A percentile compares a stretch with the other conserved stretches of the same genome.
Conservation (phyloP, 1,284 basidiomycete genomes). For the Fomitopsis betulina region DNA sequence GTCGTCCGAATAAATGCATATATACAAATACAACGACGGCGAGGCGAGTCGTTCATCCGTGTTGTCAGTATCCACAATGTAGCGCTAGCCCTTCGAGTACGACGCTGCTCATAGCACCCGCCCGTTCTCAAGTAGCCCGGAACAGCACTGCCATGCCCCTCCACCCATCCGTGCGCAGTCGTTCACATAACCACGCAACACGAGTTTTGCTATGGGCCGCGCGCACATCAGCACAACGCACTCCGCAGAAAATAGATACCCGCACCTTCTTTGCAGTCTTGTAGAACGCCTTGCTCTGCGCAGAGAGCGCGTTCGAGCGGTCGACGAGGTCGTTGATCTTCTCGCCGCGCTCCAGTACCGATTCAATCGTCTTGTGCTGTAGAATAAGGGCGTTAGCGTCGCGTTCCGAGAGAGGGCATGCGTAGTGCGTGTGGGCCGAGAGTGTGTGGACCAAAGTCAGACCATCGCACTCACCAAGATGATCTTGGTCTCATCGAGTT, state of each 20-base stretch:
- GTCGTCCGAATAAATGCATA: too few species aligned
- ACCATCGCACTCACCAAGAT: constrained; percentile 63
- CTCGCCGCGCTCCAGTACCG: constrained; percentile 94
- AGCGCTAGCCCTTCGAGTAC: not conserved
- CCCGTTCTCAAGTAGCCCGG: too few species aligned
- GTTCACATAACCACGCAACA: constrained; percentile 49
- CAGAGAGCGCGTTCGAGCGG: constrained; percentile 85
- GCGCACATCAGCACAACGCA: not conserved
- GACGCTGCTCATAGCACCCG: too few species aligned
- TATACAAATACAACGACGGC: too few species aligned
- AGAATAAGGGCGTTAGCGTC: not conserved
- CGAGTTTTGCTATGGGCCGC: constrained; percentile 55
- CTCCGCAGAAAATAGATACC: not conserved
- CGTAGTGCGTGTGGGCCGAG: too few species aligned
- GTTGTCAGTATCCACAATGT: too few species aligned
- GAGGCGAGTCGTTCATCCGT: too few species aligned
- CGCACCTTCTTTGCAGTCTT: constrained; percentile 75
- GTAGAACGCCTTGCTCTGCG: constrained; percentile 90
- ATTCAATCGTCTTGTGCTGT: constrained; percentile 99
- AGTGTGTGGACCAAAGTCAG: not conserved
- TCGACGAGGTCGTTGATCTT: constrained; percentile 97
- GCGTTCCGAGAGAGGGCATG: not conserved
- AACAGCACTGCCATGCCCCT: too few species aligned
- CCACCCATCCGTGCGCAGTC: too few species aligned
- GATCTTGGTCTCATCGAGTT: constrained; percentile 99